Conservation (phyloP, 495 filamentous ascomycete genomes). For the Lophiostoma macrostomum region DNA sequence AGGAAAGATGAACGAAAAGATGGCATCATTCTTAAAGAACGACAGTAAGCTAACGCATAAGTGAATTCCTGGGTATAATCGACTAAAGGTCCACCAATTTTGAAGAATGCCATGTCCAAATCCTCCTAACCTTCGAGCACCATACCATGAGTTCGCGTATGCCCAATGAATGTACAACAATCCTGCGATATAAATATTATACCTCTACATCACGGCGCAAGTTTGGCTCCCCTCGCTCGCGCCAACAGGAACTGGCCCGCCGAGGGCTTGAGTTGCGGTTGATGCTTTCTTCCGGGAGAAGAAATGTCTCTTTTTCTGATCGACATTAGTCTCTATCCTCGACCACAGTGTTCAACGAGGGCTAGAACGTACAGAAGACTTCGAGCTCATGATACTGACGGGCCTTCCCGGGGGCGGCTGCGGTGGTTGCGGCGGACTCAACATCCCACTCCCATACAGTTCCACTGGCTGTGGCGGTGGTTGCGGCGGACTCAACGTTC, state of each 20-base stretch:
- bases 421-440: not conserved
- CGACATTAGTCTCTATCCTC: not conserved
- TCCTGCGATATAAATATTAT: too few species aligned
- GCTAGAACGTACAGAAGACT: constrained; percentile 5
- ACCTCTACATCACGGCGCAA: constrained; percentile 15
- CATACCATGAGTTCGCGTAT: too few species aligned
- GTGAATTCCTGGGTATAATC: too few species aligned
- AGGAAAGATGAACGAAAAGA: too few species aligned
- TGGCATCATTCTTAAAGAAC: too few species aligned
- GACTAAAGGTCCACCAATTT: too few species aligned
- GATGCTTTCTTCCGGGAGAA: constrained; percentile 4
- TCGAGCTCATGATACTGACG: not conserved
- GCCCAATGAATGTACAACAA: too few species aligned
- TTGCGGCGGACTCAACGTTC: too few species aligned
- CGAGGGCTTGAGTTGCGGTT: not conserved
- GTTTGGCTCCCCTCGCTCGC: constrained; percentile 14
- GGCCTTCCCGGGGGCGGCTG: not conserved
- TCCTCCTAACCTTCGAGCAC: too few species aligned
- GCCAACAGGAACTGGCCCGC: not conserved
- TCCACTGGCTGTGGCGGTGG: not conserved
- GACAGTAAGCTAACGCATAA: too few species aligned
- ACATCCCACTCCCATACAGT: too few species aligned
- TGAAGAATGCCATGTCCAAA: too few species aligned
- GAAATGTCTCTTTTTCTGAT: constrained; percentile 13
- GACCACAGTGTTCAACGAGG: not conserved